Evolutionary conservation across 345 rosid species (phyloP).

Genomic region (Salix brachista): DNA sequence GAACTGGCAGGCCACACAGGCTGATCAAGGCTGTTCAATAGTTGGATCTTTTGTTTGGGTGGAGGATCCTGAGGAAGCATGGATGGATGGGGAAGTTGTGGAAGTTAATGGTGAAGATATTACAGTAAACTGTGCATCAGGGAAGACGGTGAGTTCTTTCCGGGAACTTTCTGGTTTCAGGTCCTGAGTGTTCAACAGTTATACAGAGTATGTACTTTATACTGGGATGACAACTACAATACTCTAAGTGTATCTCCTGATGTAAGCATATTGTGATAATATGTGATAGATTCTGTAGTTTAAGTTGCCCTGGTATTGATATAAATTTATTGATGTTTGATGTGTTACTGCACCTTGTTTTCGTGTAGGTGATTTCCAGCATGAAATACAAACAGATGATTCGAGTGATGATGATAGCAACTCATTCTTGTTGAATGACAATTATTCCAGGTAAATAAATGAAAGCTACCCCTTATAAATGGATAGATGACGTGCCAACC

Average conservation of each 20-base stretch:
- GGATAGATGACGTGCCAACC: neutral
- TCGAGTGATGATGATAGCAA: conserved; percentile 2
- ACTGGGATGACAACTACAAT: conserved; percentile 24
- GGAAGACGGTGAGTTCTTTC: conserved; percentile 20
- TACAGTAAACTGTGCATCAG: conserved; percentile 13
- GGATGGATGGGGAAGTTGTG: conserved; percentile 33
- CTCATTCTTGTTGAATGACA: conserved; percentile 20
- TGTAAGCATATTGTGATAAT: no score
- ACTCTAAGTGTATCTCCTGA: conserved; percentile 21
- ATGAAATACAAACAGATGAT: conserved; percentile 17
- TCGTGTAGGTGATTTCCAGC: conserved; percentile 17
- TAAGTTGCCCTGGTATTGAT: neutral
- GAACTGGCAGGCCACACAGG: conserved; percentile 14
- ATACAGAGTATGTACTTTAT: conserved; percentile 22
- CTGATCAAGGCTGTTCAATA: neutral
- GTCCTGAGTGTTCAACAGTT: conserved; percentile 18
- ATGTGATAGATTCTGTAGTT: neutral
- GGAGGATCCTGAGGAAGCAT: conserved; percentile 26
- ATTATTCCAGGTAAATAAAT: conserved; percentile 15
- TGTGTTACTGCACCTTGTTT: neutral
- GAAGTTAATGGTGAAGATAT: conserved; percentile 22
- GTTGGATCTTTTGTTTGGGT: conserved; percentile 29
- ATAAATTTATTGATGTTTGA: neutral
- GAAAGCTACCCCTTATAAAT: neutral
- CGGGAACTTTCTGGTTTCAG: conserved; percentile 8